Base-by-base conservation (phyloP, 169 alveolate genomes). In the Theileria parva region DNA sequence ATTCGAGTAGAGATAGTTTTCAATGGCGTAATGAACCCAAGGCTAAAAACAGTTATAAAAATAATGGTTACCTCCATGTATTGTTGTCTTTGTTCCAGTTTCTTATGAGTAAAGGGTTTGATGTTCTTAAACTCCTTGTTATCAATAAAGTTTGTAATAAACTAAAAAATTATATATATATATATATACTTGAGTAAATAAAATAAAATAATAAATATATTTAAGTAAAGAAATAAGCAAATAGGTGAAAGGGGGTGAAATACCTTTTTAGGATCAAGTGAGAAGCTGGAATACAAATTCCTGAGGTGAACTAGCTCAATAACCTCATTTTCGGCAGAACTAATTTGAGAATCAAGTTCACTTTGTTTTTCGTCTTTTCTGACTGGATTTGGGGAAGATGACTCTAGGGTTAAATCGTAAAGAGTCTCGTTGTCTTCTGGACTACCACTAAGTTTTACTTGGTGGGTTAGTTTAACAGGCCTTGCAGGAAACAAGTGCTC, bases 251-350 rank as follows among this genome's bases (percentile, higher is more conserved):
- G 37, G 37, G 1, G 1, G 37, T 32, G 3, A n/a, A 23, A 21
- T 69, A 69, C 78, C 78, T 53, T 44, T 70, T 70, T 70, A n/a
- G 86, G 86, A 21, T 78, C 86, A n/a, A 19, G 27, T 12, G 81
- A 13, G 37, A 19, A 78, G 51, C 32, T 13, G 5, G 44, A n/a
- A 25, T 78, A 78, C 8, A 69, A 17, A 32, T 69, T 78, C 74
- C 74, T 4, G 11, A 78, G 60, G 50, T 78, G 86, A 25, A 78
- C 27, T 9, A 66, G 55, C 44, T 78, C 80, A 44, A 67, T 44
- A 21, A 78, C 39, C 74, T 78, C 86, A n/a, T 51, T 21, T 53
- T 28, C 74, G 34, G 68, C 59, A 57, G 61, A 25, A n/a, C 55
- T 71, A 27, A 78, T 69, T 50, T 78, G 80, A 11, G 19, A 17